Percentiles rank a stretch among this genome's conserved stretches.
These are phyloP conservation scores for Solanum hybrid DNA, from an alignment of 305 asterid species.

Conservation along the genomic window DNA sequence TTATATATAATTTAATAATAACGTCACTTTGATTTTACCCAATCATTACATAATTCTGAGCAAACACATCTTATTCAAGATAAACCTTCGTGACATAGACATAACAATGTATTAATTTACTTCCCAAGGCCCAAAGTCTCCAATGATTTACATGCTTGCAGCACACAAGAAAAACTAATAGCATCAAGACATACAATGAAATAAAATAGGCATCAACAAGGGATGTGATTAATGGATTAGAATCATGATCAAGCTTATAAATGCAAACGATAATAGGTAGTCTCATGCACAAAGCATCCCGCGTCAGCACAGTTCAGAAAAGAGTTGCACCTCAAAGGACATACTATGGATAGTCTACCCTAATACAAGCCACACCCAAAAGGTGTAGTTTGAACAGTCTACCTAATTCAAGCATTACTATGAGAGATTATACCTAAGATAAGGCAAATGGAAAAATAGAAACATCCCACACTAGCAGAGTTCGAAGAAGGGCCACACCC, in stretches of 20 bases:
- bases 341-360: not conserved
- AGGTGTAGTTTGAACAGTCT: not conserved
- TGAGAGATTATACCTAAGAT: not conserved
- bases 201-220: constrained; percentile 52
- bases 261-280: not conserved
- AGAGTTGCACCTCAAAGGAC: not conserved
- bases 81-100: not conserved
- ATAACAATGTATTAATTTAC: constrained; percentile 37
- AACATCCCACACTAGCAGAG: too few relatives aligned
- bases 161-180: constrained; percentile 65
- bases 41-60: too few relatives aligned
- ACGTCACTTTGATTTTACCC: not conserved
- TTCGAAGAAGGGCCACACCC: not conserved
- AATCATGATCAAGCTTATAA: constrained; percentile 45
- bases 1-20: too few relatives aligned
- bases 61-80: too few relatives aligned
- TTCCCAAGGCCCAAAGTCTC: constrained; percentile 42
- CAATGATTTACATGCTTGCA: constrained; percentile 61
- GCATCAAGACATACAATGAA: constrained; percentile 18
- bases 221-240: constrained; percentile 53
- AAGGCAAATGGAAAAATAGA: not conserved
- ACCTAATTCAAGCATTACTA: not conserved
- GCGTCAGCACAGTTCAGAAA: not conserved
- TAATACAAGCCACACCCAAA: not conserved
- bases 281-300: not conserved